Conservation (phyloP, 306 rosid species). For the Lathyrus sativus region DNA sequence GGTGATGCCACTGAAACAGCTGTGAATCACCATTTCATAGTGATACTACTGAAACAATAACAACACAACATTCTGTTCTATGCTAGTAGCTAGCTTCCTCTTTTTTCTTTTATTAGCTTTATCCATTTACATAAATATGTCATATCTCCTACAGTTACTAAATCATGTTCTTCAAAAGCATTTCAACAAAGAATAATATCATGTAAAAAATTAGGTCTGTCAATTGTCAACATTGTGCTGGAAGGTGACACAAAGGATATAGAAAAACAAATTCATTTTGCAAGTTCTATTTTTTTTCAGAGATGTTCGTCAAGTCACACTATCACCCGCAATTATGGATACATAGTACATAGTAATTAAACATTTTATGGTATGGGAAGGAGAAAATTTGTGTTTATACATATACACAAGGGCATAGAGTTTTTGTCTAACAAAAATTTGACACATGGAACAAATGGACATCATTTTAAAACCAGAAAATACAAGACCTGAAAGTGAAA, state of each 20-base stretch:
- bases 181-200: slow-evolving; percentile 1
- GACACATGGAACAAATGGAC: not conserved
- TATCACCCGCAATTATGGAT: not conserved
- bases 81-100: not conserved
- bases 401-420: not conserved
- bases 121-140: not conserved
- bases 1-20: too few relatives aligned
- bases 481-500: not conserved
- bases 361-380: not conserved
- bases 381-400: not conserved
- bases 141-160: not conserved
- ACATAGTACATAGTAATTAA: not conserved
- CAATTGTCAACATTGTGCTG: not conserved
- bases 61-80: not conserved
- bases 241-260: not conserved
- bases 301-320: not conserved
- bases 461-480: not conserved
- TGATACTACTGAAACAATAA: too few relatives aligned
- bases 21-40: too few relatives aligned
- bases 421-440: not conserved
- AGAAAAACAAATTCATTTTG: not conserved
- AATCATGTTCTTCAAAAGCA: not conserved
- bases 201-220: not conserved
- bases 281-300: not conserved
- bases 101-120: not conserved